Evolutionary conservation across 495 filamentous ascomycete species (phyloP), one percentile per base, ranked within the genome.

Genomic region (Podospora pseudoanserina): DNA sequence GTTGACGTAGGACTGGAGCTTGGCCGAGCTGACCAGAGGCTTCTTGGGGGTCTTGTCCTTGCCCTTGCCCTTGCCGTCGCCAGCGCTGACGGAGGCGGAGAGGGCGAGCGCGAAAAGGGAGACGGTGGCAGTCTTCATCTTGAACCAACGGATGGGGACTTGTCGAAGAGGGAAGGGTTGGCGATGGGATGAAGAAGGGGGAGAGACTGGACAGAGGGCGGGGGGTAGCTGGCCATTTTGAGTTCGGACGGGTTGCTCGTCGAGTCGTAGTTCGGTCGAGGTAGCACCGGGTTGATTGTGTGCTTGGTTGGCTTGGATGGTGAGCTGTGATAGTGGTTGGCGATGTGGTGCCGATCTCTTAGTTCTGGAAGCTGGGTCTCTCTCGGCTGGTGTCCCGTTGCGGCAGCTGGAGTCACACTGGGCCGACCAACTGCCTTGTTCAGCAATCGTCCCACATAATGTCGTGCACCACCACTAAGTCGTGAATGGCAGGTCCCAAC

Each of bases 1-100:
- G 13, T 88, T 28, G 77, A 82, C 49, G 80, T 78, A 55, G 60
- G 63, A 26, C 67, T 77, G 76, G 53, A 77, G 72, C 20, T 63
- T 63, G 19, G 70, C 55, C 13, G 75, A 73, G 19, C 7, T 59
- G 55, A 77, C 75, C 2, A 71, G 53, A 5, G 63, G 63, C 60
- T 68, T 65, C 54, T 58, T 34, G 66, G 13, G 5, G 58, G 30
- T 49, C 27, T 55, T 58, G 23, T 26, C 58, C 34, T 34, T 23
- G 61, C 23, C 60, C 9, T 57, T 55, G 27, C 30, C 63, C 15
- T 56, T 32, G 34, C 34, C 68, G 34, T 23, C 68, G 61, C 49
- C 56, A 56, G 60, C 61, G 7, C 59, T 39, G 55, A 65, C 65
- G 44, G 67, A 19, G 44, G 57, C 28, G 28, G 65, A 63, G 19